These are phyloP conservation scores for Rhodosporidiobolus odoratus DNA, from an alignment of 768 basidiomycete genomes.

Conservation along the genomic window DNA sequence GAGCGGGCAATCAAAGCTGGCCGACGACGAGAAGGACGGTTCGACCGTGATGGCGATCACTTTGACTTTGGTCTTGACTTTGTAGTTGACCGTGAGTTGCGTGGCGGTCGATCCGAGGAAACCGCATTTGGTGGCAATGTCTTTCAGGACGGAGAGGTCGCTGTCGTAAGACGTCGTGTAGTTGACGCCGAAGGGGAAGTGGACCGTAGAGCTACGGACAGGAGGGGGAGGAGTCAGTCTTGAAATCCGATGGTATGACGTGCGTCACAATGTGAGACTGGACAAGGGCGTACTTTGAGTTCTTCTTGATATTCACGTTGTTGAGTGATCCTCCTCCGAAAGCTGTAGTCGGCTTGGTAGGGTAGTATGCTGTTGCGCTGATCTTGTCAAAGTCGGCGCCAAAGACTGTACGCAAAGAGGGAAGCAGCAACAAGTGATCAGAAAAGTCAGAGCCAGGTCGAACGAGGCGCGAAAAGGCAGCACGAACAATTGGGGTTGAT, in stretches of 20 bases:
- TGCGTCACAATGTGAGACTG: background rate
- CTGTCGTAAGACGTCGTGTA: conserved; percentile 40
- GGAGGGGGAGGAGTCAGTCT: background rate
- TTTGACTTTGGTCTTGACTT: conserved; percentile 38
- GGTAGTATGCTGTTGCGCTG: conserved; percentile 40
- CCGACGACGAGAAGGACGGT: conserved; percentile 32
- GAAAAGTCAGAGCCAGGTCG: background rate
- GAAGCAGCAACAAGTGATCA: background rate
- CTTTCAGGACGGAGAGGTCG: conserved; percentile 33
- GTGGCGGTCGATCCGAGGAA: conserved; percentile 25
- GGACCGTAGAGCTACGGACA: conserved; percentile 26
- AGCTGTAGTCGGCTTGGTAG: conserved; percentile 18
- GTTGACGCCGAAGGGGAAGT: conserved; percentile 43
- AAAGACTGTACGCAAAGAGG: conserved; percentile 40
- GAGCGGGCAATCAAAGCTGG: conserved; percentile 35
- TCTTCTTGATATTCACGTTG: conserved; percentile 38
- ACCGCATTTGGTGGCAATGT: conserved; percentile 41
- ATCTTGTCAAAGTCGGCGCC: conserved; percentile 40
- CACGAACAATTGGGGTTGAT: conserved; percentile 42
- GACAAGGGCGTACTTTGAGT: conserved; percentile 29
- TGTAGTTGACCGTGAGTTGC: conserved; percentile 37
- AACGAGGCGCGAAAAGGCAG: background rate
- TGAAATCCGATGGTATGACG: no score
- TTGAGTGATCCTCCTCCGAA: conserved; percentile 39
- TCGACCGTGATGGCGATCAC: conserved; percentile 37